Conservation (phyloP, 306 rosid species). For the Lotus japonicus region DNA sequence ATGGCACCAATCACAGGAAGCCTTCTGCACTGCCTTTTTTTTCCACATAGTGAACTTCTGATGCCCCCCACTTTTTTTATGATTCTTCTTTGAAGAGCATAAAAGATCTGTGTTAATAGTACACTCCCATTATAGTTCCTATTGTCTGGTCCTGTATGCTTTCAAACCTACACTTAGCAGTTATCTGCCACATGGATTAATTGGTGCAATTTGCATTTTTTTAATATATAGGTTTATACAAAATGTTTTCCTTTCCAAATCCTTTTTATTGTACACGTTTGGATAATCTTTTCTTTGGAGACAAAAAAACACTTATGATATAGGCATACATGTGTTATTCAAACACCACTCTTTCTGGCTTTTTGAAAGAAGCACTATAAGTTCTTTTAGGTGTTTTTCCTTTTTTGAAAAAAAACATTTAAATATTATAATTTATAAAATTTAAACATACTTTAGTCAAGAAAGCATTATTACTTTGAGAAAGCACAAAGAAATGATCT, state of each 20-base stretch:
- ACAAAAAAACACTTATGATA: background rate
- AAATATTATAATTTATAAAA: background rate
- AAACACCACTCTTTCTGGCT: background rate
- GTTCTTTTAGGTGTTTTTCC: background rate
- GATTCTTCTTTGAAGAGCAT: background rate
- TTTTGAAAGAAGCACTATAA: background rate
- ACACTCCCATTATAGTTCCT: background rate
- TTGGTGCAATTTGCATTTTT: background rate
- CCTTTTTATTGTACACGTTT: background rate
- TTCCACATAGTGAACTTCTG: background rate
- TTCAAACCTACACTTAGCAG: no score
- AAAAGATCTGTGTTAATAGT: background rate
- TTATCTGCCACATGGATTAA: background rate
- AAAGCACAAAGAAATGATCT: background rate
- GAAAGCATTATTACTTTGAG: background rate
- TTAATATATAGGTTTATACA: background rate
- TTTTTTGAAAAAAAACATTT: background rate
- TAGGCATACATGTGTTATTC: background rate
- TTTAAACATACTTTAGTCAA: background rate
- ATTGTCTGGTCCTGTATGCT: background rate
- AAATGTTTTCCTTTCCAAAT: background rate
- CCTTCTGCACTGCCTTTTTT: background rate
- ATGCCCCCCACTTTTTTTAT: background rate
- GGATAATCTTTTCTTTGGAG: slow-evolving; percentile 1
- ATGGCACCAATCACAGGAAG: background rate